A percentile compares a stretch with the other conserved stretches of the same genome.
Conservation (phyloP, 1,284 basidiomycete genomes). For the Ustanciosporium gigantosporum region DNA sequence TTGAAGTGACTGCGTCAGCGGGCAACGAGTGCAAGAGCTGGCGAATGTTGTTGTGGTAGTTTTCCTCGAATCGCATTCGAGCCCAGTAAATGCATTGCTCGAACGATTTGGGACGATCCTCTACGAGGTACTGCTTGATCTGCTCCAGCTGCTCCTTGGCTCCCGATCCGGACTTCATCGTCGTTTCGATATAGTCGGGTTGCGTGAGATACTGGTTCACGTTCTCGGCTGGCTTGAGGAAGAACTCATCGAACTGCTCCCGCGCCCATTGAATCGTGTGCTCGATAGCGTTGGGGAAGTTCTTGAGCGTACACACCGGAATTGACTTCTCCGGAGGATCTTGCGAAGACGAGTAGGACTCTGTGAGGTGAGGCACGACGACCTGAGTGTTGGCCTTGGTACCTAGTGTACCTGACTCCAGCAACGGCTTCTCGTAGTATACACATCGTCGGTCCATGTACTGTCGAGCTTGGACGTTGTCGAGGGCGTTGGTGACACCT, state of each 20-base stretch:
- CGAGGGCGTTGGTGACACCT: slow-evolving; percentile 98
- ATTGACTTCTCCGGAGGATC: slow-evolving; percentile 99
- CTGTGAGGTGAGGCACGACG: slow-evolving; percentile 89
- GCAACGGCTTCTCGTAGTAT: slow-evolving; percentile 91
- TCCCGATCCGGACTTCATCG: slow-evolving; percentile 71
- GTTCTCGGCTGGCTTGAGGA: slow-evolving; percentile 89
- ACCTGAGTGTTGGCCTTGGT: slow-evolving; percentile 99
- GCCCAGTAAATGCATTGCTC: slow-evolving; percentile 99
- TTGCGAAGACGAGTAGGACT: slow-evolving; percentile 97
- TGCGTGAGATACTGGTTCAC: slow-evolving; percentile 97
- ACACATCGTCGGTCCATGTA: slow-evolving; percentile 99
- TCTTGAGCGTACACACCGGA: slow-evolving; percentile 97
- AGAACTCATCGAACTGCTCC: slow-evolving; percentile 87
- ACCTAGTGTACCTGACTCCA: slow-evolving; percentile 97
- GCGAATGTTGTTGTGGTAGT: slow-evolving; percentile 90
- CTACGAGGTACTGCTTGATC: slow-evolving; percentile 86
- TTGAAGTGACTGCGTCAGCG: slow-evolving; percentile 84
- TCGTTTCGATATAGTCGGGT: slow-evolving; percentile 90
- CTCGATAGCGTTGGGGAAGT: slow-evolving; percentile 97
- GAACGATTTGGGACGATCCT: slow-evolving; percentile 88
- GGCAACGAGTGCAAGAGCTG: slow-evolving; percentile 93
- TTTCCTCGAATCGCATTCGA: slow-evolving; percentile 89
- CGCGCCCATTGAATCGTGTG: slow-evolving; percentile 97
- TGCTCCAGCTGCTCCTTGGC: slow-evolving; percentile 74
- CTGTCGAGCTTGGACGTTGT: slow-evolving; percentile 91